Evolutionary conservation across 306 rosid genomes (phyloP).

Genomic region (Cucurbita ficifolia): DNA sequence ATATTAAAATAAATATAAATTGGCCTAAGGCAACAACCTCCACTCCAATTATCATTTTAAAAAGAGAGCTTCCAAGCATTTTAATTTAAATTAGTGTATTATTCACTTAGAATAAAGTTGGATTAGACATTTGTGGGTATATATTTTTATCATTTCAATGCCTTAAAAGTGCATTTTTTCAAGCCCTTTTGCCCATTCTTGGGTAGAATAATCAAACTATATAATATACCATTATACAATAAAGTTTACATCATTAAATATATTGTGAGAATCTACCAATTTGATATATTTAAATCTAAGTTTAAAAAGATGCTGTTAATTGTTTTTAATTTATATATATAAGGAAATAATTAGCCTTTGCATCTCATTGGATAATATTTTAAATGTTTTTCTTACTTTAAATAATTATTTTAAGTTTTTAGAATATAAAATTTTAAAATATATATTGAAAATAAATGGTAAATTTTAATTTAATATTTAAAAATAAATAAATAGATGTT

Average conservation of each 20-base stretch:
- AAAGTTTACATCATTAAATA: conserved; percentile 1
- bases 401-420: background rate
- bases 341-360: background rate
- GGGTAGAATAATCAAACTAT: background rate
- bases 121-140: conserved; percentile 12
- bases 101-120: conserved; percentile 7
- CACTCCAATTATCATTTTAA: background rate
- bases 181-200: conserved; percentile 2
- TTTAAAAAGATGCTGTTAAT: background rate
- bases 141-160: background rate
- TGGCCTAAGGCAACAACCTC: background rate
- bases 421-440: no score
- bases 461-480: no score
- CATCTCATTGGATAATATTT: background rate
- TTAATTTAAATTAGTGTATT: background rate
- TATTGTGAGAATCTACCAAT: background rate
- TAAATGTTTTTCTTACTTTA: background rate
- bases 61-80: background rate
- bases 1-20: background rate
- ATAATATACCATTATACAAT: conserved; percentile 1
- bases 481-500: no score
- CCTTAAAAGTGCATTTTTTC: background rate
- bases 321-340: background rate
- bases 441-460: no score
- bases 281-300: background rate